Base-by-base conservation (phyloP, 805 yeast species). In the Starmerella lactis-condensi region DNA sequence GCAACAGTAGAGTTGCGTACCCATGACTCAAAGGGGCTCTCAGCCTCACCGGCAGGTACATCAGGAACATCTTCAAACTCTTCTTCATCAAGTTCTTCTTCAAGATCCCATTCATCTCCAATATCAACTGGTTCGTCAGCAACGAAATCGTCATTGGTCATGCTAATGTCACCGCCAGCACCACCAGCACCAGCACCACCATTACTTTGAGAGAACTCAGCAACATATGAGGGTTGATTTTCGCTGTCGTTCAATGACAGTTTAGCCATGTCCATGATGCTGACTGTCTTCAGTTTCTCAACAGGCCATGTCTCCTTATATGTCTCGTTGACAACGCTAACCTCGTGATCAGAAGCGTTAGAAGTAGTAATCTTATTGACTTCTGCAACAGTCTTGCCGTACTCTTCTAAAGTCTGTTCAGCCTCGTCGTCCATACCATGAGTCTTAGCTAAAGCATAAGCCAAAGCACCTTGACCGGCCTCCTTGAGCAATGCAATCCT, bases 401-500 rank as follows among this genome's bases (percentile, higher is more conserved):
- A 67, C 37, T 75, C 72, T 25, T 65, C 67, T 42, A 81, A 57
- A 35, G 78, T 75, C 33, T 69, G 64, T 29, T 69, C 67, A 17
- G 93, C 94, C 33, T 74, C 58, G 18, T 70, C 82, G 24, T 63
- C 68, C 40, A 82, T 64, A 3, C 93, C 94, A 44, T 73, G 77
- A 18, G 89, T 62, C 52, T 76, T 78, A 15, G 98, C 95, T 39
- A 82, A 66, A 9, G 94, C 77, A 52, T 83, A 91, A 2, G 96
- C 98, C 46, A 91, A 65, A 5, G 96, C 82, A 30, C 66, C 58
- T 56, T 83, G 64, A 24, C 94, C 94, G 30, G 76, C 72, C 43
- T 75, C 70, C 30, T 75, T 66, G 43, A 77, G 72, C 10, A 75
- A 68, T 43, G 67, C 62, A 24, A 83, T 68, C 51, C 94, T 71